Evolutionary conservation across 164 flowering plant species (phyloP), one percentile per base, ranked within the genome.

Genomic region (Buxus sempervirens): DNA sequence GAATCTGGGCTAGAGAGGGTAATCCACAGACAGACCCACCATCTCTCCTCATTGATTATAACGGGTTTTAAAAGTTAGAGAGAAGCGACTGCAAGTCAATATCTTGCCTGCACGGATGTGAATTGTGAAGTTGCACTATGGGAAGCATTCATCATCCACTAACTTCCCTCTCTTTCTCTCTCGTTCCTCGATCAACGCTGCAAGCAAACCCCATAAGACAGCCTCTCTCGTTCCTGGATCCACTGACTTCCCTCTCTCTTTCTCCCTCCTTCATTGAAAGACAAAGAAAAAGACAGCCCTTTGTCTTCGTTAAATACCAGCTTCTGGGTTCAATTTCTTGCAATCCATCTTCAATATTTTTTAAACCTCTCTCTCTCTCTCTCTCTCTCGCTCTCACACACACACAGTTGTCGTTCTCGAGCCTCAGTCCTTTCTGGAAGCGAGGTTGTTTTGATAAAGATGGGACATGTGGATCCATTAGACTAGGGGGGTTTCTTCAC

Each of bases 291-390:
- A 58, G 67, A 70, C 51, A 65, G 38, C 60, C 7, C 38, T 66
- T 72, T 81, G 67, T 77, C 76, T 57, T 38, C 74, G 69, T 75
- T 80, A 80, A 72, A 82, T 70, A 58, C 73, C 68, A 63, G 26
- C 51, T 10, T 45, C 51, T 45, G 51, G 51, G 51, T 45, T 45
- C 51, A 45, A 45, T 45, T 15, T 10, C 26, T 55, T 56, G 24
- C 32, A 27, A 14, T 9, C 38, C 15, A 36, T 12, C 23, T 18
- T 38, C 14, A 15, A 4, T 10, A 45, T 1, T 45, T 45, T 10
- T 4, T 45, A 10, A 15, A 15, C 12, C 60, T 61, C 60, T 49
- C 60, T 56, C 64, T 32, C 62, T 53, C 63, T 64, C 32, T 45
- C 56, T 69, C 42, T 27, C 67, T 65, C 63, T 62, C 49, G 36